Evolutionary conservation across 2,329 filamentous ascomycete genomes (phyloP).

Genomic region (Lasiodiplodia hormozganensis): DNA sequence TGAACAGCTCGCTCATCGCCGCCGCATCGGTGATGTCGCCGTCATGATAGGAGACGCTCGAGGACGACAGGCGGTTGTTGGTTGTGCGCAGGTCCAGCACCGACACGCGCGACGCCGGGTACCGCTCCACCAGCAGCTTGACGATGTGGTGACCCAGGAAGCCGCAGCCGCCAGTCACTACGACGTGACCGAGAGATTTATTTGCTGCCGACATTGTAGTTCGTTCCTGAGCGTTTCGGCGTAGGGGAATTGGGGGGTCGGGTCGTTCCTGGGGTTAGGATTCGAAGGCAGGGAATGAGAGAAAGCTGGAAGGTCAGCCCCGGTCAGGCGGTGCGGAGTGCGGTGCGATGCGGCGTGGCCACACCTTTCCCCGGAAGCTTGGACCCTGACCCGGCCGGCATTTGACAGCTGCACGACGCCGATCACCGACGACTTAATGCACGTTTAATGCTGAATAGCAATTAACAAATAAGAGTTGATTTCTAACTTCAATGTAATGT

Average conservation of each 20-base stretch:
- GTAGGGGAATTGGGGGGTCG: background rate
- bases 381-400: conserved; percentile 10
- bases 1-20: conserved; percentile 51
- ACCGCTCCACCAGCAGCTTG: conserved; percentile 50
- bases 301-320: background rate
- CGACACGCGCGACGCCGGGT: conserved; percentile 52
- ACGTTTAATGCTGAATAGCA: background rate
- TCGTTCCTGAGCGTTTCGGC: background rate
- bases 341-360: conserved; percentile 13
- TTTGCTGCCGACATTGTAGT: background rate
- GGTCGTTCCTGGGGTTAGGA: background rate
- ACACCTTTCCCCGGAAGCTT: conserved; percentile 12
- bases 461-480: background rate
- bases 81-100: conserved; percentile 56
- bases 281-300: too few species aligned
- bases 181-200: conserved; percentile 51
- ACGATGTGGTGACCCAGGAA: conserved; percentile 61
- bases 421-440: background rate
- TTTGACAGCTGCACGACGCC: background rate
- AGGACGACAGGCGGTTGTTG: conserved; percentile 47
- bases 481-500: background rate
- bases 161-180: conserved; percentile 59
- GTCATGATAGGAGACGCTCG: conserved; percentile 56
- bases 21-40: conserved; percentile 57
- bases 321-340: conserved; percentile 9